phyloP scores from a whole-genome alignment of 352 stramenopile species.

The Nothophytophthora sp. region DNA sequence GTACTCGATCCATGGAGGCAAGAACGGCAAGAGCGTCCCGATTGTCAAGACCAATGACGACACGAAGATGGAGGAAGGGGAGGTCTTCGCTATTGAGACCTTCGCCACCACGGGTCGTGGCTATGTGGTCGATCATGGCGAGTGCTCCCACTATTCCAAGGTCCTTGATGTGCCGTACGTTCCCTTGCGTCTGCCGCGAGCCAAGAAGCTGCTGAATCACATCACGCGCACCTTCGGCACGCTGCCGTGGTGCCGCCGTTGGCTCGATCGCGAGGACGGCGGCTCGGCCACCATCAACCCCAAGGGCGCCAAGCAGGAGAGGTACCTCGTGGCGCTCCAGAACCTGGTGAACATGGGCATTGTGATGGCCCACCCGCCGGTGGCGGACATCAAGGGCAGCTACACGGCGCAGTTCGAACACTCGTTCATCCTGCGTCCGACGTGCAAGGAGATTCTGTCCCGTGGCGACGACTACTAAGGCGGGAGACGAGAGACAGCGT shows the following conservation, averaged over 20 bases:
- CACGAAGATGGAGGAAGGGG: constrained; percentile 97
- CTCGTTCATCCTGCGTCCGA: no score
- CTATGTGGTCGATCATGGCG: constrained; percentile 92
- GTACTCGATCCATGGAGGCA: constrained; percentile 97
- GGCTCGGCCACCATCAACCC: constrained; percentile 93
- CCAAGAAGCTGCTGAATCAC: constrained; percentile 96
- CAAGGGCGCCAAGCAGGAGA: constrained; percentile 96
- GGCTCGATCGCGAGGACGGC: constrained; percentile 97
- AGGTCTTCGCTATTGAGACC: constrained; percentile 98
- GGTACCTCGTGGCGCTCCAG: no score
- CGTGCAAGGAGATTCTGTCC: no score
- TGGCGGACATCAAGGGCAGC: no score
- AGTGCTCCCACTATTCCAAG: constrained; percentile 99
- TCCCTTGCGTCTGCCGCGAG: constrained; percentile 86
- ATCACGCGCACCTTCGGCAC: constrained; percentile 99
- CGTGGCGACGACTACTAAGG: no score
- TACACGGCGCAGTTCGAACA: no score
- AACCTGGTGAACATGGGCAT: no score
- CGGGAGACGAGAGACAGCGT: no score
- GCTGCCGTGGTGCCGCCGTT: constrained; percentile 97
- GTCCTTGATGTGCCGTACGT: constrained; percentile 95
- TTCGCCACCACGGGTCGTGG: constrained; percentile 92
- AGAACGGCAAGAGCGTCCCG: constrained; percentile 97
- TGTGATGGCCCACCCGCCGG: no score
- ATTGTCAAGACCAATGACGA: constrained; percentile 94